Conservation (phyloP, 805 yeast species). For the Lachancea lanzarotensis region DNA sequence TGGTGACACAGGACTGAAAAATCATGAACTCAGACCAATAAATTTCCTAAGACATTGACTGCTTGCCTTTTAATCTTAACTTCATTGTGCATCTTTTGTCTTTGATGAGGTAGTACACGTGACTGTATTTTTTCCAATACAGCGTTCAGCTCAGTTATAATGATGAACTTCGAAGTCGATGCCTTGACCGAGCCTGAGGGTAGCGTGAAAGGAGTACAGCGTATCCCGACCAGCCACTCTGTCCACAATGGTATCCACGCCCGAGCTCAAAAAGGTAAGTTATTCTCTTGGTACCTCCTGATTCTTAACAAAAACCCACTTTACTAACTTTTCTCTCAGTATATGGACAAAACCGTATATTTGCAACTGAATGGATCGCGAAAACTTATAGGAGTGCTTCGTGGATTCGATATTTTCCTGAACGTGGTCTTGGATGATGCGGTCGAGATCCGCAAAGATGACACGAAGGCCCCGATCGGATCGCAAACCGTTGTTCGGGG, state of each 20-base stretch:
- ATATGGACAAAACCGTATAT: constrained; percentile 69
- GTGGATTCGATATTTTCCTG: constrained; percentile 80
- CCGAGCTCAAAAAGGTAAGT: constrained; percentile 13
- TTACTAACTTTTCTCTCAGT: constrained; percentile 33
- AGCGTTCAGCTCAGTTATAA: too few relatives aligned
- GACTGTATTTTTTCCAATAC: too few relatives aligned
- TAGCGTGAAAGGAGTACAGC: too few relatives aligned
- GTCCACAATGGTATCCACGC: constrained; percentile 9
- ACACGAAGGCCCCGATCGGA: constrained; percentile 53
- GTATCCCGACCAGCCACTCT: too few relatives aligned
- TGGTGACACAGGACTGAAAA: too few relatives aligned
- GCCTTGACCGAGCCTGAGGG: too few relatives aligned
- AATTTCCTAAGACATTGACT: too few relatives aligned
- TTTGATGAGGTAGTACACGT: too few relatives aligned
- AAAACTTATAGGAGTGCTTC: constrained; percentile 67
- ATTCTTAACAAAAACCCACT: neutral
- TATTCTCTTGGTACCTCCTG: neutral
- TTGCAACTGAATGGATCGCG: constrained; percentile 76
- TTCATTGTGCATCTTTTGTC: too few relatives aligned
- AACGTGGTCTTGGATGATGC: constrained; percentile 70
- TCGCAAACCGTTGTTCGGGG: constrained; percentile 66
- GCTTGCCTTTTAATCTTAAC: too few relatives aligned
- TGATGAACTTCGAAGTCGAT: too few relatives aligned
- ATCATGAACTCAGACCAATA: too few relatives aligned
- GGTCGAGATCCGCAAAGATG: constrained; percentile 48